Evolutionary conservation across 768 basidiomycete species (phyloP).

Genomic region (Leucosporidium yakuticum): DNA sequence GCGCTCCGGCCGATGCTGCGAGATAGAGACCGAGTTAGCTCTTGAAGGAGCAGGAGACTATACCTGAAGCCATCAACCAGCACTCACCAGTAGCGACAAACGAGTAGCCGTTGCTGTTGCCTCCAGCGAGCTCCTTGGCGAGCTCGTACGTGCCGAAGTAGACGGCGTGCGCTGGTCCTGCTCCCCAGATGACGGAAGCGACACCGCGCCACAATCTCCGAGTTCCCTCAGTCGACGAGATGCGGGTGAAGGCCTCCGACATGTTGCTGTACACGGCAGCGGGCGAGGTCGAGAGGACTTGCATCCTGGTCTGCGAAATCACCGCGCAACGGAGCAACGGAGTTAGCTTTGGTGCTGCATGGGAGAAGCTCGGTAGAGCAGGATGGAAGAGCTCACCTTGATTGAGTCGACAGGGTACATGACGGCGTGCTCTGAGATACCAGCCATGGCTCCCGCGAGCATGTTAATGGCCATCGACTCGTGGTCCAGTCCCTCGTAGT

Average conservation of each 20-base stretch:
- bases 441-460: constrained; percentile 93
- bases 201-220: constrained; percentile 92
- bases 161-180: constrained; percentile 95
- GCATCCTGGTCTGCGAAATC: constrained; percentile 83
- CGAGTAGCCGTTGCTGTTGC: constrained; percentile 68
- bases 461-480: constrained; percentile 88
- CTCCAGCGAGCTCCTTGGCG: constrained; percentile 85
- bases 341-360: neutral
- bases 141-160: constrained; percentile 96
- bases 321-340: neutral
- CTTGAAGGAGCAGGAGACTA: neutral
- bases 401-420: constrained; percentile 99
- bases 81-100: constrained; percentile 78
- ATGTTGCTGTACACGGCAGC: constrained; percentile 81
- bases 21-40: constrained; percentile 2
- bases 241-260: constrained; percentile 81
- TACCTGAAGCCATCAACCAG: neutral
- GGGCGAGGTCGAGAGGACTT: constrained; percentile 82
- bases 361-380: neutral
- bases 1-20: constrained; percentile 82
- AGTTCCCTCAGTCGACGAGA: constrained; percentile 89
- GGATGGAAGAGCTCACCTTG: constrained; percentile 57
- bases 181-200: constrained; percentile 88
- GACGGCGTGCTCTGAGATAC: constrained; percentile 96
- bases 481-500: constrained; percentile 57